Conservation (phyloP, 169 alveolate genomes). For the Neospora caninum region DNA sequence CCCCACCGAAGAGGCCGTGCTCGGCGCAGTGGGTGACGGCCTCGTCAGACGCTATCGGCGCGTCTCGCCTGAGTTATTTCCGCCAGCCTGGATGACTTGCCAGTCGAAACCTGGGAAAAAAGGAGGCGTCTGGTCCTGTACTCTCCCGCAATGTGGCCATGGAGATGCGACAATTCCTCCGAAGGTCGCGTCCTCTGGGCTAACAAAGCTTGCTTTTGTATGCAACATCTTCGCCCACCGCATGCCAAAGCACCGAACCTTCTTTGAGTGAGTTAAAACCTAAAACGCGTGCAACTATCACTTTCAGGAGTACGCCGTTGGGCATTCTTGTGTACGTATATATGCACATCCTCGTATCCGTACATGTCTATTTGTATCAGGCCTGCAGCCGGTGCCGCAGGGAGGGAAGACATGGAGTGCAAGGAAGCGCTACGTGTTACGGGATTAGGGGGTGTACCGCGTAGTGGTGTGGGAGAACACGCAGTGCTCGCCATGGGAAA, state of each 20-base stretch:
- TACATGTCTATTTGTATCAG: too few species aligned
- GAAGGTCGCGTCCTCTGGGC: background rate
- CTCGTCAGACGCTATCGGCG: background rate
- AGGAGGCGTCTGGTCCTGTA: background rate
- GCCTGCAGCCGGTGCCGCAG: too few species aligned
- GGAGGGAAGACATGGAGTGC: too few species aligned
- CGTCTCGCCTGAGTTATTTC: background rate
- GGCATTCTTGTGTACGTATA: too few species aligned
- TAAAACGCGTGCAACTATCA: too few species aligned
- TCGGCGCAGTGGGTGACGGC: background rate
- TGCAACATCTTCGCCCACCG: constrained; percentile 28
- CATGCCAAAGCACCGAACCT: background rate
- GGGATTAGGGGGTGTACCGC: too few species aligned
- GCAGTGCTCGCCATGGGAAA: too few species aligned
- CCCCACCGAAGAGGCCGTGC: background rate
- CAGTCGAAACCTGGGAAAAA: too few species aligned
- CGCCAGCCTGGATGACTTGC: background rate
- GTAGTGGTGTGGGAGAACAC: too few species aligned
- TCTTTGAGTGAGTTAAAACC: background rate
- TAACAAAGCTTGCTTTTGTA: background rate
- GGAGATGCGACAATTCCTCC: background rate
- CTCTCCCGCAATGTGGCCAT: background rate
- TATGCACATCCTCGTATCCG: too few species aligned
- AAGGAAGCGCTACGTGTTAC: too few species aligned
- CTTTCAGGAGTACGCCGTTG: too few species aligned